Evolutionary conservation across 768 basidiomycete species (phyloP), one percentile per base, ranked within the genome.

Genomic region (Chalciporus piperatus): DNA sequence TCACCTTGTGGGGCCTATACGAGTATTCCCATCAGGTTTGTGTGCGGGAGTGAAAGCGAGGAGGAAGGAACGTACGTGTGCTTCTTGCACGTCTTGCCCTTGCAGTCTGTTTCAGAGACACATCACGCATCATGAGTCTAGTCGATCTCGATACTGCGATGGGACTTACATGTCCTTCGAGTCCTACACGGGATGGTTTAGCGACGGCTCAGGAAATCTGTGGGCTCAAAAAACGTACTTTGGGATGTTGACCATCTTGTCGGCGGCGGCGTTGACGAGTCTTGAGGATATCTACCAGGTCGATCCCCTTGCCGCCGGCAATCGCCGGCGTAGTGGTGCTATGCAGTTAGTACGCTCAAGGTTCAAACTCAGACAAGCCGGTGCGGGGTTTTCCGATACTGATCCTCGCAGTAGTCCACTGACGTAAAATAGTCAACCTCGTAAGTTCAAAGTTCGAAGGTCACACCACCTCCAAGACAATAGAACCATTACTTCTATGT

Each of bases 1-100:
- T 98, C 67, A 99, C 96, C 76, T 99, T 99, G 79, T 98, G 96
- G 52, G 95, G 95, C 58, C 92, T 94, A 68, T n/a, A n/a, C 6
- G n/a, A 33, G 27, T 43, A 64, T 11, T 7, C 6, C 16, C 3
- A 20, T 38, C 23, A 47, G 35, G 27, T 45, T 38, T 32, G n/a
- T n/a, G n/a, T n/a, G n/a, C n/a, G n/a, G n/a, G n/a, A n/a, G n/a
- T n/a, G 4, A 4, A 14, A 37, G 16, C 16, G 11, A 41, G 11
- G 16, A 14, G 1, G 38, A 19, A 47, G 20, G n/a, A 35, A 76
- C 90, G 50, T 77, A 93, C 89, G 92, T 96, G 83, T 97, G 94
- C 76, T 97, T 97, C 77, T 80, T 87, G 90, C 94, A 97, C 65
- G 83, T 75, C 77, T 94, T 96, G 74, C 92, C 92, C 81, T 94